Evolutionary conservation across 768 basidiomycete genomes (phyloP).

Genomic region (Pleurotus giganteus): DNA sequence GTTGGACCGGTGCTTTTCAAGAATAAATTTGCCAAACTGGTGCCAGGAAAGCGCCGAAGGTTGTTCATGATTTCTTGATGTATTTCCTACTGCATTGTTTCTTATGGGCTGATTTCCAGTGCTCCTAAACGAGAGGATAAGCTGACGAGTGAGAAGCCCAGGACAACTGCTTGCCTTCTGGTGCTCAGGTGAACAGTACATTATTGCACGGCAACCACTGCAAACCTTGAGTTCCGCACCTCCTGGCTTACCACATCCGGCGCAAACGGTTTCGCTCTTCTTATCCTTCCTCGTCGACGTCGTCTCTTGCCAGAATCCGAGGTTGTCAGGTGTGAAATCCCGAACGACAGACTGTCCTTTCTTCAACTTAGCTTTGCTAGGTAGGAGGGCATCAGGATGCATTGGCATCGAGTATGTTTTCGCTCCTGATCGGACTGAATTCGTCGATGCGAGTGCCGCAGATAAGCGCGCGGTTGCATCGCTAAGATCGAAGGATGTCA

Average conservation of each 20-base stretch:
- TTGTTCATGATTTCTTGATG: slow-evolving; percentile 6
- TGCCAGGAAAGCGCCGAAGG: no score
- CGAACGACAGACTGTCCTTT: slow-evolving; percentile 16
- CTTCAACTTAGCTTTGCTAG: slow-evolving; percentile 13
- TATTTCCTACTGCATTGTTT: slow-evolving; percentile 19
- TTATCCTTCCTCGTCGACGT: slow-evolving; percentile 21
- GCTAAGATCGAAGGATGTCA: slow-evolving; percentile 20
- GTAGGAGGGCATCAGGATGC: slow-evolving; percentile 4
- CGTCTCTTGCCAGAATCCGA: slow-evolving; percentile 25
- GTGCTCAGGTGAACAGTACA: slow-evolving; percentile 21
- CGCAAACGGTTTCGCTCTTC: slow-evolving; percentile 22
- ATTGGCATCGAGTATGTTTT: slow-evolving; percentile 25
- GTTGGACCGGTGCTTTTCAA: no score
- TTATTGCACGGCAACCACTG: slow-evolving; percentile 22
- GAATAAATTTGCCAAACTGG: no score
- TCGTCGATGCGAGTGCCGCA: slow-evolving; percentile 20
- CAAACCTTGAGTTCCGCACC: slow-evolving; percentile 23
- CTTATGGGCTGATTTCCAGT: slow-evolving; percentile 26
- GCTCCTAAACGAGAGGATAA: slow-evolving; percentile 13
- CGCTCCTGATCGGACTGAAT: slow-evolving; percentile 25
- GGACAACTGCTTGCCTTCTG: slow-evolving; percentile 16
- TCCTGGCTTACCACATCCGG: slow-evolving; percentile 27
- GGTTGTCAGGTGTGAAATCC: slow-evolving; percentile 9
- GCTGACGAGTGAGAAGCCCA: neutral
- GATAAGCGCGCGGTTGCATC: slow-evolving; percentile 21